Evolutionary conservation across 202 grass and related monocot species (phyloP), one percentile per base, ranked within the genome.

Genomic region (Brachypodium distachyon): DNA sequence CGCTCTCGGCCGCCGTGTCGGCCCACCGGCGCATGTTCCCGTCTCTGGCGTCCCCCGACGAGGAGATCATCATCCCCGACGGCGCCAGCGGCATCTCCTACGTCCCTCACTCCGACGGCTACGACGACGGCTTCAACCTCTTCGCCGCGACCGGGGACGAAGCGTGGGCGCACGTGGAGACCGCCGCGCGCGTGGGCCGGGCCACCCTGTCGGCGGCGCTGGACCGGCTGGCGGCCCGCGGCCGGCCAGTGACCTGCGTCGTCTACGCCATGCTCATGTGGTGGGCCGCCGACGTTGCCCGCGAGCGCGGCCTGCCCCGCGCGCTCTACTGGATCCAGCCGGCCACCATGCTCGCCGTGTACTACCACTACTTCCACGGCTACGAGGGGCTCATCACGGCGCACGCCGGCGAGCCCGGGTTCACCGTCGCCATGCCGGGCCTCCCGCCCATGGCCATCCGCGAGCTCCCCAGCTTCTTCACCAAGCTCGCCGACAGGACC

Each of bases 331-430:
- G 88, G 92, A 53, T 80, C 36, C 92, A 89, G 67, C 74, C 84
- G 17, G 84, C 92, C 6, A 61, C 72, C 18, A 21, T 85, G 18
- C 77, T 96, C 26, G 77, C 69, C 36, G 21, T 76, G 14, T 70
- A 63, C 77, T 87, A 89, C 74, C 80, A 85, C 81, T 96, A 89
- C 79, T 84, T 89, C 69, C 83, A 81, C 16, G 85, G 92, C 14
- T 67, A 68, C 40, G 26, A 4, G 18, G 0, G 13, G 7, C 36
- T 76, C 77, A 22, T 95, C 47, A 54, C 33, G 29, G 28, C 64
- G 10, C 80, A 87, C 41, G 59, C 55, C 7, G 10, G 1, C 47
- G 85, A 89, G 2, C 68, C 69, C 0, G 17, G 2, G 8, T 73
- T 74, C 67, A 31, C 34, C 37, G 58, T 92, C 43, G n/a, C 11